These are phyloP conservation scores for Dionaea muscipula DNA, from an alignment of 179 eudicot species.

Conservation along the genomic window DNA sequence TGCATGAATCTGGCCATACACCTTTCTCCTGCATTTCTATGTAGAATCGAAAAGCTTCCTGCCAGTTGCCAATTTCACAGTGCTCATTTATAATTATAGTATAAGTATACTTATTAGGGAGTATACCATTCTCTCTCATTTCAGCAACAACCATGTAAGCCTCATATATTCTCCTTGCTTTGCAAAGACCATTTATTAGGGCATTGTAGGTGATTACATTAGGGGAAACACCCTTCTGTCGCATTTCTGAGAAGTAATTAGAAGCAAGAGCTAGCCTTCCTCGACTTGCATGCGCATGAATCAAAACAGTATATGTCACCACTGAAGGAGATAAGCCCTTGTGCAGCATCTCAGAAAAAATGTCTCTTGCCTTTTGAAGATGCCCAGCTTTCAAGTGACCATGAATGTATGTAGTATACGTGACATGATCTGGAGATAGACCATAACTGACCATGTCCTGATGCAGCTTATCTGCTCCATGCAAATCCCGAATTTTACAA, in stretches of 20 bases:
- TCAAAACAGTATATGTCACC: conserved; percentile 42
- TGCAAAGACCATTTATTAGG: conserved; percentile 48
- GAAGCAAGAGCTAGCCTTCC: conserved; percentile 32
- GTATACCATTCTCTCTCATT: conserved; percentile 29
- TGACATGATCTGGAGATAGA: conserved; percentile 34
- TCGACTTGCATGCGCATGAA: conserved; percentile 30
- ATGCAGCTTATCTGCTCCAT: conserved; percentile 29
- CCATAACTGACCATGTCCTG: conserved; percentile 31
- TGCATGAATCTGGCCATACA: conserved; percentile 44
- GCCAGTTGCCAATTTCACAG: conserved; percentile 27
- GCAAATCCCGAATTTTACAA: conserved; percentile 29
- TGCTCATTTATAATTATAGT: conserved; percentile 41
- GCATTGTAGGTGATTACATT: conserved; percentile 50
- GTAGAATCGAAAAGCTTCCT: conserved; percentile 38
- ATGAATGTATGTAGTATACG: conserved; percentile 42
- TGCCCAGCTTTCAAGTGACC: conserved; percentile 29
- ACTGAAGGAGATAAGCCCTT: conserved; percentile 33
- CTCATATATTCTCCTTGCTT: conserved; percentile 27
- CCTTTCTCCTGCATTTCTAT: conserved; percentile 34
- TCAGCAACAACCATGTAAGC: conserved; percentile 29
- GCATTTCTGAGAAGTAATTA: conserved; percentile 38
- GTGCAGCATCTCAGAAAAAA: conserved; percentile 29
- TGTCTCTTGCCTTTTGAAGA: conserved; percentile 32
- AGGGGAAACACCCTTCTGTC: conserved; percentile 27
- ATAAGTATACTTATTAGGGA: conserved; percentile 44